These are phyloP conservation scores for Pharnaceum exiguum DNA, from an alignment of 148 eudicot species.

Conservation along the genomic window DNA sequence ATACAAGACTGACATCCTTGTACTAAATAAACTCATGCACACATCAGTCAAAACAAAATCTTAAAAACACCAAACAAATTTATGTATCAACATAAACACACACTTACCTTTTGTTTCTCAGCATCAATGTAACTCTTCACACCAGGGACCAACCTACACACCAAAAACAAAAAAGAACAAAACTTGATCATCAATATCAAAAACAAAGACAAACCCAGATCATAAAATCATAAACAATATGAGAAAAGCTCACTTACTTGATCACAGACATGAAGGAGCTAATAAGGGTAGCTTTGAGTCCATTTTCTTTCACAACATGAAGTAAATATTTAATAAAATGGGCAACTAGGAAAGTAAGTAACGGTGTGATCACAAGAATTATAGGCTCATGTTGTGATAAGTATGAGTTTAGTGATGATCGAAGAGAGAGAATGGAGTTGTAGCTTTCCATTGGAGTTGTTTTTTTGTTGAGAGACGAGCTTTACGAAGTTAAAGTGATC, in stretches of 20 bases:
- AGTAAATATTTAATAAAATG: conserved; percentile 37
- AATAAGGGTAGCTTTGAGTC: conserved; percentile 46
- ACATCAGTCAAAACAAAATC: background rate
- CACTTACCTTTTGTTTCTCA: conserved; percentile 77
- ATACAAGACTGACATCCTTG: too few relatives aligned
- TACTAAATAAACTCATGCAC: too few relatives aligned
- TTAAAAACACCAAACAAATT: background rate
- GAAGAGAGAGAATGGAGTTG: background rate
- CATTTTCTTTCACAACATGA: conserved; percentile 40
- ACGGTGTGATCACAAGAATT: conserved; percentile 43
- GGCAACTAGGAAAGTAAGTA: conserved; percentile 50
- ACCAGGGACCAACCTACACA: conserved; percentile 73
- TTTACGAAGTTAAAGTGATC: background rate
- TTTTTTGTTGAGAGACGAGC: background rate
- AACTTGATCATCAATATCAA: background rate
- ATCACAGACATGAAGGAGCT: conserved; percentile 46
- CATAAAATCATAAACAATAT: background rate
- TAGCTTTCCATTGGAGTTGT: background rate
- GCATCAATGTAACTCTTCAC: conserved; percentile 69
- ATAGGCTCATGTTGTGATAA: conserved; percentile 69
- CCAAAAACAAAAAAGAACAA: background rate
- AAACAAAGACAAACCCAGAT: background rate
- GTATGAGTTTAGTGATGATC: conserved; percentile 25
- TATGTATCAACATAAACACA: background rate
- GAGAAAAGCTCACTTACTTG: conserved; percentile 51